Base-by-base conservation (phyloP, 768 basidiomycete genomes). In the Boletus bicolor region DNA sequence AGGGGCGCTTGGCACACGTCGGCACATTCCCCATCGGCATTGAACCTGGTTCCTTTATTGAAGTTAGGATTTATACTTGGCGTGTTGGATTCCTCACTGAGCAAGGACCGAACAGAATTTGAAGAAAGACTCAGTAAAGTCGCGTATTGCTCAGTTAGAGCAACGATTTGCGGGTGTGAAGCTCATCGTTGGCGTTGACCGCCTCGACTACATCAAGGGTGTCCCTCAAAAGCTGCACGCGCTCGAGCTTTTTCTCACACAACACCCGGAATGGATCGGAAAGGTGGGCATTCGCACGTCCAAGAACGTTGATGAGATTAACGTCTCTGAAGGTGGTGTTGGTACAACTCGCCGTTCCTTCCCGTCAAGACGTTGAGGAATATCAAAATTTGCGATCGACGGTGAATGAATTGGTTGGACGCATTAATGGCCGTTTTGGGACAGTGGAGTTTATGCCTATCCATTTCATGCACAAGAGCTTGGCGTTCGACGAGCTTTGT, bases 381-480 rank as follows among this genome's bases (percentile, higher is more conserved):
- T 99, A 99, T 70, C 97, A 99, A 73, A 98, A 98, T 74, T 75
- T 98, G 56, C 85, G 97, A 15, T 86, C 93, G 17, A 92, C 90
- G 2, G 94, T 98, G 51, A 98, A 98, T 77, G 95, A 99, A 71
- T 84, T 99, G 47, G 97, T 99, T 32, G 97, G 97, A 2, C 85
- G 96, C 26, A 98, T 99, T 75, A 99, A 99, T 69, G 97, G 97
- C 8, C 89, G 94, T 9, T 99, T 99, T 66, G 97, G 97, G 32
- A 98, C 97, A 1, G 94, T 98, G 68, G 97, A 99, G 64, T 98
- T 96, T 71, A 97, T 98, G 93, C 97, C 97, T 7, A 98, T 99
- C 57, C 97, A 98, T 73, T 98, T 97, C 73, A 93, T 98, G 92
- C 96, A 98, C 81, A 95, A 95, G 74, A 89, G 86, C 60, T 77